Conservation (phyloP, 116 monocot genomes). For the Trichopus zeylanicus region DNA sequence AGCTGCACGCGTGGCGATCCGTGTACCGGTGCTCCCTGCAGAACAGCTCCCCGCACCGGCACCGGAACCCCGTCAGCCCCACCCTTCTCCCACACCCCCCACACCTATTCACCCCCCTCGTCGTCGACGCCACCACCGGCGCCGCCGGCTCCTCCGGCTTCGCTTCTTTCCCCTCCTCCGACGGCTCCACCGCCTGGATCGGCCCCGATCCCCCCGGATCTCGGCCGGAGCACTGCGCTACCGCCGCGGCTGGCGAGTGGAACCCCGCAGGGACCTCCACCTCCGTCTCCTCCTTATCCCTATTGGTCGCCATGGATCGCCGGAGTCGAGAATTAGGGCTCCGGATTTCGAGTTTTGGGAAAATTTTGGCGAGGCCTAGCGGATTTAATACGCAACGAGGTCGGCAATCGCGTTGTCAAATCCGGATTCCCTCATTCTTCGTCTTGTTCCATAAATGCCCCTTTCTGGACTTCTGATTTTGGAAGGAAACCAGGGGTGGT, state of each 20-base stretch:
- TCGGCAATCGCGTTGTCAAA: background rate
- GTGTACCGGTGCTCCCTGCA: conserved; percentile 35
- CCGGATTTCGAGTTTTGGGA: background rate
- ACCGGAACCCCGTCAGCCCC: conserved; percentile 35
- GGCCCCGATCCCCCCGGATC: conserved; percentile 2
- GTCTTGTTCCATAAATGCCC: background rate
- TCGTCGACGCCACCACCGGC: conserved; percentile 1
- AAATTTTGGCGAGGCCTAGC: background rate
- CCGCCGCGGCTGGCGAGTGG: conserved; percentile 6
- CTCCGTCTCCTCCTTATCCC: conserved; percentile 32
- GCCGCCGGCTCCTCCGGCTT: background rate
- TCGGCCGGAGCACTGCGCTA: background rate
- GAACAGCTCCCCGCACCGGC: conserved; percentile 40
- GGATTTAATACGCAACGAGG: background rate
- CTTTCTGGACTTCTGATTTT: background rate
- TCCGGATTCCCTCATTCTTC: no score
- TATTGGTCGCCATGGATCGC: conserved; percentile 22
- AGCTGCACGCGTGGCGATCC: conserved; percentile 31
- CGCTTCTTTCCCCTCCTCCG: background rate
- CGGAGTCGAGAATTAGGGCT: background rate
- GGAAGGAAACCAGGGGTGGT: background rate
- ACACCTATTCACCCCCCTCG: conserved; percentile 23
- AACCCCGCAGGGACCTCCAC: background rate
- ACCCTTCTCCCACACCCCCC: conserved; percentile 25
- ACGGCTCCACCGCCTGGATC: background rate